phyloP scores from a whole-genome alignment of 805 yeast species.

The Candida awuae region DNA sequence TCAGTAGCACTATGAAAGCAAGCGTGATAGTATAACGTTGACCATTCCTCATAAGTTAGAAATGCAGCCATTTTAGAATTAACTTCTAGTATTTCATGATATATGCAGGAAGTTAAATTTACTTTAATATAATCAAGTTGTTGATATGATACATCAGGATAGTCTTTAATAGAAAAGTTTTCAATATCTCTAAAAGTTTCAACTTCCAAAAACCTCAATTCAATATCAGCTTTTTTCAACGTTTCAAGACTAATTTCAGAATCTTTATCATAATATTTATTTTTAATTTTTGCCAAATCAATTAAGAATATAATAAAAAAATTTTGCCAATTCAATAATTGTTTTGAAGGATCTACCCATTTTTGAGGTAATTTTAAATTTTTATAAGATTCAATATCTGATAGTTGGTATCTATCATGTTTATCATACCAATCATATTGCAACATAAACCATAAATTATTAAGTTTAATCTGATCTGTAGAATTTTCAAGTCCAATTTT shows the following conservation, averaged over 20 bases:
- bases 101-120: constrained; percentile 13
- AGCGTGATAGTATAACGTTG: constrained; percentile 12
- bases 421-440: constrained; percentile 30
- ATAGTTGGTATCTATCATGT: constrained; percentile 19
- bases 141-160: constrained; percentile 10
- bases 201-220: constrained; percentile 20
- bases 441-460: constrained; percentile 26
- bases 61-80: constrained; percentile 25
- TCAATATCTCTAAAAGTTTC: constrained; percentile 18
- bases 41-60: constrained; percentile 22
- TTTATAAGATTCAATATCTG: constrained; percentile 17
- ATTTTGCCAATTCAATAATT: constrained; percentile 17
- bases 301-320: constrained; percentile 20
- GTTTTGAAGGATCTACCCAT: constrained; percentile 13
- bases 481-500: constrained; percentile 21
- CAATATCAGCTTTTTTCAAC: constrained; percentile 21
- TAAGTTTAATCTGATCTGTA: not conserved
- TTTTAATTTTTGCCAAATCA: constrained; percentile 22
- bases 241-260: constrained; percentile 13
- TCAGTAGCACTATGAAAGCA: constrained; percentile 20
- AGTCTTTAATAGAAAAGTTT: constrained; percentile 3
- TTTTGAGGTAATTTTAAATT: constrained; percentile 21
- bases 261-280: constrained; percentile 22
- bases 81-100: constrained; percentile 23
- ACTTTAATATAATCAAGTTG: constrained; percentile 16